A percentile compares a stretch with the other conserved stretches of the same genome.
Evolutionary conservation across 345 rosid species (phyloP).

Genomic region (Populus tremula): DNA sequence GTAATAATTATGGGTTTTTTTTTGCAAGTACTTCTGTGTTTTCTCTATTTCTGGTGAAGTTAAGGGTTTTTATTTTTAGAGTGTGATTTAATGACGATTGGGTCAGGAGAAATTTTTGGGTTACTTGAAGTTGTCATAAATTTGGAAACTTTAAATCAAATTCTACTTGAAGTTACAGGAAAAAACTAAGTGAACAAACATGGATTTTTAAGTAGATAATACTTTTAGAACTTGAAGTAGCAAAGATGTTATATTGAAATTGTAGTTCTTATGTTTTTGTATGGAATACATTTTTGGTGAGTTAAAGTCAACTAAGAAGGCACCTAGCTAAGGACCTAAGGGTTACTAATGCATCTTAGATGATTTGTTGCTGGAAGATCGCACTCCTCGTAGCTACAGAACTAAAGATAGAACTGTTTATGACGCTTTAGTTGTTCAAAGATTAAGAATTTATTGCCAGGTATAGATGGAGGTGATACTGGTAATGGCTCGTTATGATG

Average conservation of each 20-base stretch:
- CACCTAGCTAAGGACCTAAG: not conserved
- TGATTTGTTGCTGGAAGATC: not conserved
- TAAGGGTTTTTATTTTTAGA: not conserved
- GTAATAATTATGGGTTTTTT: not conserved
- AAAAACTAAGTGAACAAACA: not conserved
- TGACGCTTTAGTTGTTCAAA: not conserved
- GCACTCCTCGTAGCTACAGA: not conserved
- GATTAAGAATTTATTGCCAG: not conserved
- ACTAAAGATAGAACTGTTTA: not conserved
- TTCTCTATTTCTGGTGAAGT: constrained; percentile 7
- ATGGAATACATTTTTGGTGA: not conserved
- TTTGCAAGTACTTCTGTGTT: not conserved
- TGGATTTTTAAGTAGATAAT: not conserved
- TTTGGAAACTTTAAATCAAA: not conserved
- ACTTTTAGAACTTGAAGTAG: not conserved
- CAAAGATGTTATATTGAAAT: not conserved
- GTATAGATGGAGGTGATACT: not conserved
- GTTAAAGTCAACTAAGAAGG: not conserved
- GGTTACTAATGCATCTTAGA: not conserved
- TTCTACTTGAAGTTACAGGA: not conserved
- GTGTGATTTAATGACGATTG: not conserved
- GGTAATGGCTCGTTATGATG: not conserved
- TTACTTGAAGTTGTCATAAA: not conserved
- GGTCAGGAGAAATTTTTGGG: not conserved
- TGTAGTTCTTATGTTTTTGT: not conserved